phyloP scores from a whole-genome alignment of 306 rosid genomes.

The Vachellia collinsii region DNA sequence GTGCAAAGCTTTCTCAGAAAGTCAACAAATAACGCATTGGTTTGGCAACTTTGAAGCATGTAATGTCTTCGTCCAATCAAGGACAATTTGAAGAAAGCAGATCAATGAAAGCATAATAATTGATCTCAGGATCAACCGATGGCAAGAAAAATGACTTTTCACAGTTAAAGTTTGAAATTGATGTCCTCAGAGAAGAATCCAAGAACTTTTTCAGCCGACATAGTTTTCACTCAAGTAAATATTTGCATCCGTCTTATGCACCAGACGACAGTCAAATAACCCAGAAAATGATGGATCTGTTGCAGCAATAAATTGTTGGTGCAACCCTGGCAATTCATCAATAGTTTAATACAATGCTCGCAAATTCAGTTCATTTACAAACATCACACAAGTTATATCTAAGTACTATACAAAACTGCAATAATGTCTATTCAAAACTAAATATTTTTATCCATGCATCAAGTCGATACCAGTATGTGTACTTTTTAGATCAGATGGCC shows the following conservation, averaged over 20 bases:
- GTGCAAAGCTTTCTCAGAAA: background rate
- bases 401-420: constrained; percentile 69
- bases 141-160: background rate
- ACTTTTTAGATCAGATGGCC: constrained; percentile 67
- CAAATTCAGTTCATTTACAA: constrained; percentile 63
- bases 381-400: constrained; percentile 41
- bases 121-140: background rate
- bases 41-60: background rate
- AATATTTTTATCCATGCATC: constrained; percentile 72
- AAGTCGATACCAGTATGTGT: constrained; percentile 86
- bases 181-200: background rate
- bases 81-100: background rate
- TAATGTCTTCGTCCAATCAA: background rate
- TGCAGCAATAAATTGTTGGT: constrained; percentile 50
- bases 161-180: background rate
- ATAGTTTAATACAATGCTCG: constrained; percentile 48
- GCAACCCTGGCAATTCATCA: constrained; percentile 35
- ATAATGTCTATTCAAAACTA: constrained; percentile 51
- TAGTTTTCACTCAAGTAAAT: background rate
- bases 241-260: background rate
- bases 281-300: constrained; percentile 34
- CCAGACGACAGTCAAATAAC: background rate
- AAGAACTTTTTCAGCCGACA: background rate
- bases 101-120: background rate
- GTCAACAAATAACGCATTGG: background rate